A percentile compares a stretch with the other conserved stretches of the same genome.
phyloP scores from a whole-genome alignment of 495 filamentous ascomycete species.

The Glarea lozoyensis region DNA sequence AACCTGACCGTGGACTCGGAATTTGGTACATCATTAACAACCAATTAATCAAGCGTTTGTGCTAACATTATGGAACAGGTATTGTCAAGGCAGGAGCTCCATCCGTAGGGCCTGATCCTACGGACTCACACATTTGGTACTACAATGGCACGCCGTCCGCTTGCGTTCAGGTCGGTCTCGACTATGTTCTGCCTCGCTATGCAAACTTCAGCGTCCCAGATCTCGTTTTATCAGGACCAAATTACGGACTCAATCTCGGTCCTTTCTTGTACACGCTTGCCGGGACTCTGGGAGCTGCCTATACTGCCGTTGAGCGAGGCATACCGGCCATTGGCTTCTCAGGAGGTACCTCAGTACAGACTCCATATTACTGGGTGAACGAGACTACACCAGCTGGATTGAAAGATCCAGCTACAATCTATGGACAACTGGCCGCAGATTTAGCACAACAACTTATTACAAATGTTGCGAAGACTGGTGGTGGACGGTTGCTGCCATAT shows the following conservation, averaged over 20 bases:
- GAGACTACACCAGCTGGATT: slow-evolving; percentile 10
- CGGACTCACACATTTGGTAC: slow-evolving; percentile 35
- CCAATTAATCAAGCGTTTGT: no score
- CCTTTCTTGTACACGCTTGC: slow-evolving; percentile 29
- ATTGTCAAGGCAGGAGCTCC: slow-evolving; percentile 21
- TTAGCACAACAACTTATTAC: slow-evolving; percentile 25
- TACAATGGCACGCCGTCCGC: slow-evolving; percentile 36
- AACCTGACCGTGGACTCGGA: slow-evolving; percentile 21
- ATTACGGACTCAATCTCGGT: slow-evolving; percentile 29
- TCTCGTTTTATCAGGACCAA: slow-evolving; percentile 33
- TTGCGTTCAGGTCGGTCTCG: slow-evolving; percentile 32
- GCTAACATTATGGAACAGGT: slow-evolving; percentile 10
- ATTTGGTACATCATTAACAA: slow-evolving; percentile 8
- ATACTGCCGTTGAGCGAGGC: slow-evolving; percentile 27
- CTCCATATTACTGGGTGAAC: slow-evolving; percentile 22
- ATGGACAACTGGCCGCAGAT: slow-evolving; percentile 24
- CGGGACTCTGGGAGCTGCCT: slow-evolving; percentile 31
- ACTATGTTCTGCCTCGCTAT: slow-evolving; percentile 40
- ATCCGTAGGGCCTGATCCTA: slow-evolving; percentile 28
- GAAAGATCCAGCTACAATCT: slow-evolving; percentile 22
- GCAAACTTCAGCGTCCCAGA: slow-evolving; percentile 27
- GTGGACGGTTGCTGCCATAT: slow-evolving; percentile 23
- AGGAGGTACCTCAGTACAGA: slow-evolving; percentile 17
- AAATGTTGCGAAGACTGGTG: slow-evolving; percentile 15
- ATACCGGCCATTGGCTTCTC: slow-evolving; percentile 31